Percentiles rank a stretch among this genome's conserved stretches.
Conservation (phyloP, 2,329 filamentous ascomycete species). For the Pseudogymnoascus sp. region DNA sequence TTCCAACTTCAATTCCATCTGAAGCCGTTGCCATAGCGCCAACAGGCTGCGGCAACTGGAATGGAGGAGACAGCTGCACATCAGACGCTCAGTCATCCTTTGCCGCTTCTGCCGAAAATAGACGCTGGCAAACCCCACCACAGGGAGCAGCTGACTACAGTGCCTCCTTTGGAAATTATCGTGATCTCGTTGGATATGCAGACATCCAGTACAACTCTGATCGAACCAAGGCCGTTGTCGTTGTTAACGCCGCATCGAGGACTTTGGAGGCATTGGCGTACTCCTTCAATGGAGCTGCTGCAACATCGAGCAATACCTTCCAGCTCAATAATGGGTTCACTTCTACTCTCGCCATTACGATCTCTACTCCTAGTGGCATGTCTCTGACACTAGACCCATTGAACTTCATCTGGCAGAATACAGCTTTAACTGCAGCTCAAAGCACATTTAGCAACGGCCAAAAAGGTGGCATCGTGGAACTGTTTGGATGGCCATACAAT, state of each 20-base stretch:
- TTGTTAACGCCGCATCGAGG: conserved; percentile 25
- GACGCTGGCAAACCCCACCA: conserved; percentile 27
- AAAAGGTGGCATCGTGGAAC: conserved; percentile 26
- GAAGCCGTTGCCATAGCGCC: conserved; percentile 21
- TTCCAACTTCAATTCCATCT: conserved; percentile 20
- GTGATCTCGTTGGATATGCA: conserved; percentile 26
- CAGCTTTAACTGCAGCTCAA: conserved; percentile 21
- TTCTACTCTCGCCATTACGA: conserved; percentile 19
- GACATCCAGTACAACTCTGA: conserved; percentile 27
- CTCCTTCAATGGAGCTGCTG: conserved; percentile 9
- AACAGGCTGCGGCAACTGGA: conserved; percentile 25
- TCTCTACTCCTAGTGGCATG: conserved; percentile 22
- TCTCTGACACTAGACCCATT: conserved; percentile 23
- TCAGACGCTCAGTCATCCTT: conserved; percentile 18
- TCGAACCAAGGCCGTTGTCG: conserved; percentile 21
- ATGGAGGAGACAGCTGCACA: conserved; percentile 23
- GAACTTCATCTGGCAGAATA: conserved; percentile 26
- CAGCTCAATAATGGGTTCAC: conserved; percentile 19
- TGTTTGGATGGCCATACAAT: conserved; percentile 28
- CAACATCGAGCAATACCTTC: conserved; percentile 19
- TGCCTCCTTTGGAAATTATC: conserved; percentile 22
- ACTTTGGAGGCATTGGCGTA: conserved; percentile 23
- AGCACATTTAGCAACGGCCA: conserved; percentile 23
- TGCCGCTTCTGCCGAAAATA: conserved; percentile 21
- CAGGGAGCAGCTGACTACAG: conserved; percentile 18